These are phyloP conservation scores for Fusarium penzigii DNA, from an alignment of 2,329 filamentous ascomycete species.

Conservation along the genomic window DNA sequence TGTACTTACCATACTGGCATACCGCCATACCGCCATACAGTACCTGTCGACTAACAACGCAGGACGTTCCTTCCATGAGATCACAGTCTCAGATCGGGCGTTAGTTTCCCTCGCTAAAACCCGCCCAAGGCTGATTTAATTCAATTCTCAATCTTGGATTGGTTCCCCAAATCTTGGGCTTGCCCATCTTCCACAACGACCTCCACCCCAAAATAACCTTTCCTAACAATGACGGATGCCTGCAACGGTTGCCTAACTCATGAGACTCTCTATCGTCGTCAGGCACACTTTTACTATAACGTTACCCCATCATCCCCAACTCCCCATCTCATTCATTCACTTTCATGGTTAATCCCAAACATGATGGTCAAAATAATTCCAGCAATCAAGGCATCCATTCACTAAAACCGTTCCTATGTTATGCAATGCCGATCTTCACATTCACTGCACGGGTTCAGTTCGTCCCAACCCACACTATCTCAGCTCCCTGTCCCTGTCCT, in stretches of 20 bases:
- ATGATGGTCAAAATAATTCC: background rate
- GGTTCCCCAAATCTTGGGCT: no score
- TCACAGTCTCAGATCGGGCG: background rate
- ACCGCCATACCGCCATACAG: no score
- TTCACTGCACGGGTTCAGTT: background rate
- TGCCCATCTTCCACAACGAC: no score
- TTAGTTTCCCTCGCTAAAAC: background rate
- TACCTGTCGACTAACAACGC: no score
- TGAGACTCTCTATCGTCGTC: background rate
- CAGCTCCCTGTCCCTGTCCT: background rate
- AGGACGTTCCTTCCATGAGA: background rate
- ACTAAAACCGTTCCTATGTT: background rate
- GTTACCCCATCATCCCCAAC: no score
- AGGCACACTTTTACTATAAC: no score
- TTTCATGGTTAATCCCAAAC: background rate
- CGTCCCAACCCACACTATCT: background rate
- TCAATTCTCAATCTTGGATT: no score
- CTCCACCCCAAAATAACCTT: no score
- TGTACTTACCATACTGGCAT: no score
- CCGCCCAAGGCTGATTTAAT: background rate
- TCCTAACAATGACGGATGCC: background rate
- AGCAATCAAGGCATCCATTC: background rate
- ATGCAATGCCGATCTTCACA: background rate
- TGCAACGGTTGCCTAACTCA: constrained; percentile 10
- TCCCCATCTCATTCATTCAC: background rate